These are phyloP conservation scores for Coniochaeta sp. DNA, from an alignment of 2,329 filamentous ascomycete genomes.

Conservation along the genomic window DNA sequence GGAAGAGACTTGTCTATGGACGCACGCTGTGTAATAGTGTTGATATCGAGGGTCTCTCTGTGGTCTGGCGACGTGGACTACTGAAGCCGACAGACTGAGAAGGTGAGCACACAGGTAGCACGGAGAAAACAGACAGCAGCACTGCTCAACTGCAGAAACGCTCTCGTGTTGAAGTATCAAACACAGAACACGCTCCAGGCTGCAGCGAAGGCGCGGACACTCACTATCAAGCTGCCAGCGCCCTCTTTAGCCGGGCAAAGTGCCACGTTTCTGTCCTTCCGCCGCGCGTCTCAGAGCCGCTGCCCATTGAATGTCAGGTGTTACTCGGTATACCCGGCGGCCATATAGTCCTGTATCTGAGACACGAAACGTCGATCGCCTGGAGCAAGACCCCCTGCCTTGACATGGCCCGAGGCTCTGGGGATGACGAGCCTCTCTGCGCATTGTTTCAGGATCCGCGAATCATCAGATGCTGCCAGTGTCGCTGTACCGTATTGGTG, in stretches of 20 bases:
- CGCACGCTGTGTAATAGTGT: background rate
- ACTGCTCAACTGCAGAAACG: background rate
- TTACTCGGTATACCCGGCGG: too few species aligned
- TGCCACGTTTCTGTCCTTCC: background rate
- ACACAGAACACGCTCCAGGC: background rate
- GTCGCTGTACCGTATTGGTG: too few species aligned
- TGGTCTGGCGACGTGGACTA: background rate
- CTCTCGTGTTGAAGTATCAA: background rate
- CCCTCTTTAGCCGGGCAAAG: background rate
- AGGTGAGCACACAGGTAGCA: background rate
- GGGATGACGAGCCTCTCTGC: background rate
- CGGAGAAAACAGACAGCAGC: background rate
- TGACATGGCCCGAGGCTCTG: background rate
- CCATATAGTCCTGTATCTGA: background rate
- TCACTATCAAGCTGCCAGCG: background rate
- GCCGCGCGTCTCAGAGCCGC: background rate
- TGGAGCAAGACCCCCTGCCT: background rate
- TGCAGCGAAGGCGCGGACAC: background rate
- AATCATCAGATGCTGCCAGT: too few species aligned
- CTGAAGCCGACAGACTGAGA: background rate
- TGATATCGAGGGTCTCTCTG: too few species aligned
- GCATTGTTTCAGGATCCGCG: too few species aligned
- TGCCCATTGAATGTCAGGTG: background rate
- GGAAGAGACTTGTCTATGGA: background rate
- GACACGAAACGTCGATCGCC: background rate